Conservation (phyloP, 1,284 basidiomycete species). For the Filobasidium uniguttulatum region DNA sequence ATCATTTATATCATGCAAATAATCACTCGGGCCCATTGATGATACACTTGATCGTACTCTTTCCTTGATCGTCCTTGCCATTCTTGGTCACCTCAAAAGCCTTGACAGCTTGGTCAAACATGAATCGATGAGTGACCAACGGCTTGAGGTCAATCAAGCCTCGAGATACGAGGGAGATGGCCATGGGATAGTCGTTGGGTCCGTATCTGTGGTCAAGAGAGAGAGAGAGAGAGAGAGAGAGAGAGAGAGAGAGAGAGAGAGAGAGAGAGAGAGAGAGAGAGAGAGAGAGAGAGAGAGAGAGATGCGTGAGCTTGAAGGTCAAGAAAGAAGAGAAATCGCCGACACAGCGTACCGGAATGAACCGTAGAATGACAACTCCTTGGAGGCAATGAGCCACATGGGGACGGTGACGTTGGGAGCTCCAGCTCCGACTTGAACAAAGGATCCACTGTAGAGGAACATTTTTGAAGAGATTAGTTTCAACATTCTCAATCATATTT, state of each 20-base stretch:
- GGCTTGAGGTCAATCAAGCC: constrained; percentile 44
- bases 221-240: neutral
- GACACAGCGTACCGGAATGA: constrained; percentile 31
- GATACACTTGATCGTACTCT: constrained; percentile 37
- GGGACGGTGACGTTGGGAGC: constrained; percentile 32
- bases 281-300: no score
- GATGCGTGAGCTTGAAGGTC: no score
- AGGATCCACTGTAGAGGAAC: constrained; percentile 21
- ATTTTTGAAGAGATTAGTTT: neutral
- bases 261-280: no score
- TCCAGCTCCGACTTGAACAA: constrained; percentile 34
- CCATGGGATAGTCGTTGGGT: constrained; percentile 36
- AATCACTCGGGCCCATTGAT: constrained; percentile 28
- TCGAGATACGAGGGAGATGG: constrained; percentile 44
- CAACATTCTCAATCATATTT: no score
- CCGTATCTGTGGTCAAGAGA: constrained; percentile 22
- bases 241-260: neutral
- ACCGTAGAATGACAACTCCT: constrained; percentile 33
- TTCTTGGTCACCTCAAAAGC: constrained; percentile 45
- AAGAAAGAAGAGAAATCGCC: no score
- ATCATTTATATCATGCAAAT: neutral
- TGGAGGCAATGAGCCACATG: constrained; percentile 29
- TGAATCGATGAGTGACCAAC: constrained; percentile 47
- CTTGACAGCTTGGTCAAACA: constrained; percentile 41
- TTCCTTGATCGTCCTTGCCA: constrained; percentile 58